These are phyloP conservation scores for Kwoniella shivajii DNA, from an alignment of 1,284 basidiomycete species.

Conservation along the genomic window DNA sequence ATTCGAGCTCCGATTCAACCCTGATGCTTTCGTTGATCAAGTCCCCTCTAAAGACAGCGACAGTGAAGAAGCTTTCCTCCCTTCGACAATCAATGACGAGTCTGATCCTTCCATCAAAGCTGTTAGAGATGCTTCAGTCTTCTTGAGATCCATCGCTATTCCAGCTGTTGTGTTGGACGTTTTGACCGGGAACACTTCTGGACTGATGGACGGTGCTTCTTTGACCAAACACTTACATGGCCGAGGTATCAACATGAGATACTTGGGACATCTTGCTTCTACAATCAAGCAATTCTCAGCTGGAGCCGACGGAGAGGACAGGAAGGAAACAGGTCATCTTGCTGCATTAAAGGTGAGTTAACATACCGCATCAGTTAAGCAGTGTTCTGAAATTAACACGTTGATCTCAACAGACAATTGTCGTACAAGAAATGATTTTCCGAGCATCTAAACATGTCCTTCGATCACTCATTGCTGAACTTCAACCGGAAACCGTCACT, in stretches of 20 bases:
- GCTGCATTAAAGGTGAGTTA: slow-evolving; percentile 45
- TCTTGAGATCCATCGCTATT: slow-evolving; percentile 58
- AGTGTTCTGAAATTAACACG: slow-evolving; percentile 16
- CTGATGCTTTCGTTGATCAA: slow-evolving; percentile 61
- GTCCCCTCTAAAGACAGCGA: slow-evolving; percentile 37
- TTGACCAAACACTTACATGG: slow-evolving; percentile 59
- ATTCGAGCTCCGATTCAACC: slow-evolving; percentile 61
- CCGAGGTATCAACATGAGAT: slow-evolving; percentile 63
- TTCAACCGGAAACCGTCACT: slow-evolving; percentile 53
- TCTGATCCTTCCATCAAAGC: slow-evolving; percentile 58
- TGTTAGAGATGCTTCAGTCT: slow-evolving; percentile 59
- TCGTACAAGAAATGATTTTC: slow-evolving; percentile 61
- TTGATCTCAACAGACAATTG: slow-evolving; percentile 43
- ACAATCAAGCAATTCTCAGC: slow-evolving; percentile 54
- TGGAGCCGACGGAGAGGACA: slow-evolving; percentile 35
- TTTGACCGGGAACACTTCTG: slow-evolving; percentile 55
- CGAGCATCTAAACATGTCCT: slow-evolving; percentile 61
- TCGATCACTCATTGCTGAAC: slow-evolving; percentile 52
- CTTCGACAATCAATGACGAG: slow-evolving; percentile 55
- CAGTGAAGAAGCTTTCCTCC: slow-evolving; percentile 11
- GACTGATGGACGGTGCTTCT: slow-evolving; percentile 58
- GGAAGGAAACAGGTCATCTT: slow-evolving; percentile 42
- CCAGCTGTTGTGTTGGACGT: slow-evolving; percentile 58
- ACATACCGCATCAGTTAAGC: too few relatives aligned
- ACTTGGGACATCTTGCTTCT: slow-evolving; percentile 58